A percentile compares a stretch with the other conserved stretches of the same genome.
These are phyloP conservation scores for Phytopythium chamaehyphon DNA, from an alignment of 352 stramenopile genomes.

Conservation along the genomic window DNA sequence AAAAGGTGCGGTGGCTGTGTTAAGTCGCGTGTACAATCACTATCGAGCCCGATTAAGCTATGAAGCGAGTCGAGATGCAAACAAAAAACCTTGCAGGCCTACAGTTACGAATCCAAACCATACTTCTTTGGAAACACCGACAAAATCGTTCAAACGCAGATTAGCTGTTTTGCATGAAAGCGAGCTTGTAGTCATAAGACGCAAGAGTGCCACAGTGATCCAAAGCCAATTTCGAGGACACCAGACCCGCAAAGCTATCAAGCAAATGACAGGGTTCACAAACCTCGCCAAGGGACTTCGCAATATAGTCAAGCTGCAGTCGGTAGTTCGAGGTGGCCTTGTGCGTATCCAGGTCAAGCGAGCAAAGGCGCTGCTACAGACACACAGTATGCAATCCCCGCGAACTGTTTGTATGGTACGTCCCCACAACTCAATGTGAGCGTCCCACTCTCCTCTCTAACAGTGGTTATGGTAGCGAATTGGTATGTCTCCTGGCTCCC, in stretches of 20 bases:
- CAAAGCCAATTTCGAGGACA: slow-evolving; percentile 40
- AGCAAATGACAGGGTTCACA: slow-evolving; percentile 8
- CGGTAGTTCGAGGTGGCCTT: slow-evolving; percentile 40
- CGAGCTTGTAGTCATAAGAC: neutral
- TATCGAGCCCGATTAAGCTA: slow-evolving; percentile 13
- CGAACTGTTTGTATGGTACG: slow-evolving; percentile 26
- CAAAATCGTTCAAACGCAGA: slow-evolving; percentile 1
- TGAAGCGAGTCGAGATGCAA: neutral
- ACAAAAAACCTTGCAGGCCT: slow-evolving; percentile 6
- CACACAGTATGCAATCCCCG: slow-evolving; percentile 7
- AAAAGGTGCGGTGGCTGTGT: slow-evolving; percentile 1
- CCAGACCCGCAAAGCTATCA: slow-evolving; percentile 15
- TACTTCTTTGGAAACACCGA: neutral
- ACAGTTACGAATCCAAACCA: neutral
- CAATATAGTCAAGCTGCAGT: slow-evolving; percentile 47
- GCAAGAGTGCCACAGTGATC: slow-evolving; percentile 28
- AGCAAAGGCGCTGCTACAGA: slow-evolving; percentile 18
- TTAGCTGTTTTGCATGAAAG: neutral
- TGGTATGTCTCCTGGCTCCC: slow-evolving; percentile 13
- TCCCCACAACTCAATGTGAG: too few relatives aligned
- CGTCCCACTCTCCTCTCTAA: too few relatives aligned
- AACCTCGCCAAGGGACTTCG: slow-evolving; percentile 19
- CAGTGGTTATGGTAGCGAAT: slow-evolving; percentile 4
- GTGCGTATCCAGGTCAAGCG: slow-evolving; percentile 18
- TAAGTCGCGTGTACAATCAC: slow-evolving; percentile 11